phyloP scores from a whole-genome alignment of 208 protist species.

The Plasmodiophora brassicae region DNA sequence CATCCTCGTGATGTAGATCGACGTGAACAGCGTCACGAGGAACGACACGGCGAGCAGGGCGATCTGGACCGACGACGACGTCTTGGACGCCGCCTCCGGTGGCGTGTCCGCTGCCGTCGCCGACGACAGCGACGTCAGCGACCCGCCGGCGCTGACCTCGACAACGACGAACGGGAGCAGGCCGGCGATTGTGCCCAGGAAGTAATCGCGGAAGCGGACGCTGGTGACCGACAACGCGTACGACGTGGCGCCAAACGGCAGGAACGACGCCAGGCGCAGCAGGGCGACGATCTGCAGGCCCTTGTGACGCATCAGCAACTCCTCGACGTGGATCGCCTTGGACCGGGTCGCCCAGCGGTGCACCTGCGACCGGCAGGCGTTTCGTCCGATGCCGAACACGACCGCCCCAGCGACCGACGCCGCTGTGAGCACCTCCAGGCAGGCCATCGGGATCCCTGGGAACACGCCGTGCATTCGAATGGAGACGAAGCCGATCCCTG shows the following conservation, averaged over 20 bases:
- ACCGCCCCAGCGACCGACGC: neutral
- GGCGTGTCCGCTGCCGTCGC: neutral
- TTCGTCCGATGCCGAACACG: neutral
- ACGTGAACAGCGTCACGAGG: neutral
- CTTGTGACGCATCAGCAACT: slow-evolving; percentile 3
- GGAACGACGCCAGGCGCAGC: slow-evolving; percentile 1
- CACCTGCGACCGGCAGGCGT: neutral
- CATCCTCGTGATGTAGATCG: neutral
- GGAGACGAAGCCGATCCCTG: neutral
- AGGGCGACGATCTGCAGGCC: slow-evolving; percentile 6
- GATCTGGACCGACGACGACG: neutral
- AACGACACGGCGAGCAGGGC: neutral
- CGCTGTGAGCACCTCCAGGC: neutral
- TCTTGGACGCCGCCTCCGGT: neutral
- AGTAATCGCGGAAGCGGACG: slow-evolving; percentile 32
- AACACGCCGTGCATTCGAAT: neutral
- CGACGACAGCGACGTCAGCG: neutral
- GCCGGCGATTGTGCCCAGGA: neutral
- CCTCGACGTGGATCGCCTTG: slow-evolving; percentile 2
- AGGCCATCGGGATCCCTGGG: neutral
- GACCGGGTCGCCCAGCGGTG: neutral
- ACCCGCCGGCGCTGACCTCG: slow-evolving; percentile 17
- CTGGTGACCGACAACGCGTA: neutral
- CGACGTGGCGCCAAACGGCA: neutral
- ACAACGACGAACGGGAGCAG: slow-evolving; percentile 4